Percentiles rank a stretch among this genome's conserved stretches.
phyloP scores from a whole-genome alignment of 495 filamentous ascomycete species.

The Xylaria palmicola region DNA sequence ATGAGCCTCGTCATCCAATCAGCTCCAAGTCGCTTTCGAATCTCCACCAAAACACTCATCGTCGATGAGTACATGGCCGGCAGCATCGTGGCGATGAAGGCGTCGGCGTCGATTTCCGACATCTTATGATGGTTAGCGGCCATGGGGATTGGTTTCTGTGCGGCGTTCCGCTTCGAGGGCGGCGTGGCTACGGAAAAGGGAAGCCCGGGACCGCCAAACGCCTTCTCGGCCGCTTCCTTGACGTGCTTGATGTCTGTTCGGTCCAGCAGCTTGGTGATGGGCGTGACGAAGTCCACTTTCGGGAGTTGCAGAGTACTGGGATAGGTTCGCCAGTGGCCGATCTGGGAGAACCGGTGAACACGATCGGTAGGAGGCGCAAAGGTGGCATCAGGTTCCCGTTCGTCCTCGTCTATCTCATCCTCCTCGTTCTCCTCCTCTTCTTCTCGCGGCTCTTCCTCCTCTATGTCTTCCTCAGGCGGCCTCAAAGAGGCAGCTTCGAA shows the following conservation, averaged over 20 bases:
- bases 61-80: slow-evolving; percentile 76
- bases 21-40: slow-evolving; percentile 78
- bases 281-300: slow-evolving; percentile 60
- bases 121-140: slow-evolving; percentile 69
- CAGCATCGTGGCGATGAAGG: slow-evolving; percentile 73
- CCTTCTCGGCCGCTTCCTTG: slow-evolving; percentile 59
- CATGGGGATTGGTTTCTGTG: slow-evolving; percentile 68
- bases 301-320: slow-evolving; percentile 74
- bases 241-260: slow-evolving; percentile 72
- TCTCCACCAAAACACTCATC: slow-evolving; percentile 74
- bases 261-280: slow-evolving; percentile 63
- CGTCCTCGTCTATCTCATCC: slow-evolving; percentile 36
- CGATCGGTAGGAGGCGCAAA: slow-evolving; percentile 29
- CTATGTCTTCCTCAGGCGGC: slow-evolving; percentile 48
- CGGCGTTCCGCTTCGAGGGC: slow-evolving; percentile 36
- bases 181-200: slow-evolving; percentile 62
- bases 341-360: slow-evolving; percentile 63
- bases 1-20: slow-evolving; percentile 74
- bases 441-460: slow-evolving; percentile 31
- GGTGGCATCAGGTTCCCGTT: slow-evolving; percentile 35
- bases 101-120: slow-evolving; percentile 84
- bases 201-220: slow-evolving; percentile 72
- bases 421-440: slow-evolving; percentile 42
- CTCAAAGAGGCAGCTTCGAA: slow-evolving; percentile 52
- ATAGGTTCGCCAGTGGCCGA: slow-evolving; percentile 62